phyloP scores from a whole-genome alignment of 225 moss, liverwort and hornwort genomes.

The Pseudoscleropodium purum region DNA sequence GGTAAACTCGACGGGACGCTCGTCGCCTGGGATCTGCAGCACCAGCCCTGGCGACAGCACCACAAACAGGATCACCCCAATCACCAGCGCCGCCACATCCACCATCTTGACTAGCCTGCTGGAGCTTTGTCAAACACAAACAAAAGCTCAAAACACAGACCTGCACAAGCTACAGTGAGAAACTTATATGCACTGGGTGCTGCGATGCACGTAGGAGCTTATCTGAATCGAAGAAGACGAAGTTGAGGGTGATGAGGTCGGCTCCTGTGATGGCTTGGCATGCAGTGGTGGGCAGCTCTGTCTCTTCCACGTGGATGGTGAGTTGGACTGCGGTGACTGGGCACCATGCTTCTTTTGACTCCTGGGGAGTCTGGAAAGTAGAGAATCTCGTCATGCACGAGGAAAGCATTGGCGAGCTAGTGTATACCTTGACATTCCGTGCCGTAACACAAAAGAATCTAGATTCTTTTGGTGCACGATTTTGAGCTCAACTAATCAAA shows the following conservation, averaged over 20 bases:
- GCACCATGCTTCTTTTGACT: neutral
- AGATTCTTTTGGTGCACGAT: too few species aligned
- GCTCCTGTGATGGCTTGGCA: neutral
- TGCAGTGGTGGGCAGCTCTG: conserved; percentile 1
- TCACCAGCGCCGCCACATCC: conserved; percentile 51
- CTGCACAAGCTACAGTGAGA: neutral
- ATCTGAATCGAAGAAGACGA: neutral
- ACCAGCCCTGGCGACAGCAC: conserved; percentile 67
- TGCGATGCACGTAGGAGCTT: neutral
- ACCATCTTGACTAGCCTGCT: conserved; percentile 40
- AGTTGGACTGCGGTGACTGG: neutral
- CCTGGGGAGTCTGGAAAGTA: neutral
- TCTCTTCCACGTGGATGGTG: conserved; percentile 9
- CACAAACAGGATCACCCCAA: conserved; percentile 64
- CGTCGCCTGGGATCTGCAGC: conserved; percentile 88
- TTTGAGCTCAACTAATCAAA: too few species aligned
- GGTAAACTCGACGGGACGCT: conserved; percentile 73
- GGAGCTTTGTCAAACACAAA: neutral
- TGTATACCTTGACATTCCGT: neutral
- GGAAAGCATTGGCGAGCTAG: neutral
- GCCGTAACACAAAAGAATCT: neutral
- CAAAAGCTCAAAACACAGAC: neutral
- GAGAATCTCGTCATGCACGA: neutral
- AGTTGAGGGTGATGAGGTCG: neutral
- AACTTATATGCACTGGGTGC: neutral